Conservation (phyloP, 192 early-diverging fungal genomes). For the Obelidium mucronatum region DNA sequence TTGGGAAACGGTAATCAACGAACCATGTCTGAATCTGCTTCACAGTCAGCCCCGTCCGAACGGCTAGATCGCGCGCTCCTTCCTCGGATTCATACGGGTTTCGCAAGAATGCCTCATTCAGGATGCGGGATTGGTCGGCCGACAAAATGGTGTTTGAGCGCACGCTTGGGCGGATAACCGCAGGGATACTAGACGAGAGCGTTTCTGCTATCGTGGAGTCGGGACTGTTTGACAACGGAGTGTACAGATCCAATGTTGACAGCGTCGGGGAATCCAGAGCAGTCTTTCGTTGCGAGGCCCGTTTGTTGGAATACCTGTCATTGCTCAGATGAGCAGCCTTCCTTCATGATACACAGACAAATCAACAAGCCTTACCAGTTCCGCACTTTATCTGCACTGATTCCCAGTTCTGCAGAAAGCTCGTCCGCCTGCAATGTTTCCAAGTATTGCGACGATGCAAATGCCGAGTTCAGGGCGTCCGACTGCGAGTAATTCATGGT, state of each 20-base stretch:
- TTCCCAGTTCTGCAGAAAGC: background rate
- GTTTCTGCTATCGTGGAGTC: background rate
- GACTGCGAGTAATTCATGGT: background rate
- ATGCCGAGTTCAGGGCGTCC: background rate
- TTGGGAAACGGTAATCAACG: no score
- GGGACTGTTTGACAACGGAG: background rate
- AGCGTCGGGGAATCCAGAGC: background rate
- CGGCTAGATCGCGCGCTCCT: background rate
- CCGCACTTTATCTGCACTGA: background rate
- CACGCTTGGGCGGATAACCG: background rate
- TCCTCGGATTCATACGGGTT: slow-evolving; percentile 14
- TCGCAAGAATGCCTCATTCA: background rate
- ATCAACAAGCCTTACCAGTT: background rate
- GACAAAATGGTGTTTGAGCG: background rate
- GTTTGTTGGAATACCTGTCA: background rate
- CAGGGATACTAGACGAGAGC: background rate
- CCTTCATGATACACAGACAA: background rate
- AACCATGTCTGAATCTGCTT: slow-evolving; percentile 24
- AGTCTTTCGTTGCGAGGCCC: background rate
- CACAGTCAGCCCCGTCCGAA: slow-evolving; percentile 8
- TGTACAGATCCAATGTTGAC: background rate
- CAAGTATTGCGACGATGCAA: background rate
- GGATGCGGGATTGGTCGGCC: background rate
- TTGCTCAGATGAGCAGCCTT: background rate
- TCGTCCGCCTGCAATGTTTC: background rate